phyloP scores from a whole-genome alignment of 177 flowering plant genomes.

The Vitis hybrid region DNA sequence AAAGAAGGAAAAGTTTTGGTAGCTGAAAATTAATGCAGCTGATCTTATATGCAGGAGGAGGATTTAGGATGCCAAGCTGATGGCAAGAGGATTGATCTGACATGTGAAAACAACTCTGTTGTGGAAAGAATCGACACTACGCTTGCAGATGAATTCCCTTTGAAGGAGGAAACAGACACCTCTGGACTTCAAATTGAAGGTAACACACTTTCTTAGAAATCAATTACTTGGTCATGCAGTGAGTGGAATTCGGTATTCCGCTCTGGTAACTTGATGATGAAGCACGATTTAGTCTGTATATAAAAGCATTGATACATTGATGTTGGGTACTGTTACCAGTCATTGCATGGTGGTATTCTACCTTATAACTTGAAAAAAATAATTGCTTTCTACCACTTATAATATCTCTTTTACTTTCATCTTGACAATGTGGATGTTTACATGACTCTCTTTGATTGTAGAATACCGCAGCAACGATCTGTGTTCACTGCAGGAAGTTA shows the following conservation, averaged over 20 bases:
- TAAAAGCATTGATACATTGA: too few species aligned
- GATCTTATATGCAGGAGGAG: constrained; percentile 28
- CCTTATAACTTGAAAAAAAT: too few species aligned
- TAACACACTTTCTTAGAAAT: constrained; percentile 13
- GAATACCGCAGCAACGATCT: constrained; percentile 12
- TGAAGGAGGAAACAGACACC: constrained; percentile 17
- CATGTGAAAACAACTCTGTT: constrained; percentile 7
- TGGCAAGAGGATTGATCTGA: constrained; percentile 13
- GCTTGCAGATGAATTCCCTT: constrained; percentile 15
- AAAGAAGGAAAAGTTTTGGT: neutral
- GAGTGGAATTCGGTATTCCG: neutral
- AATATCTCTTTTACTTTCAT: too few species aligned
- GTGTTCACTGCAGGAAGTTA: constrained; percentile 11
- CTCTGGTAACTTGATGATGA: neutral
- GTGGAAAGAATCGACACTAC: neutral
- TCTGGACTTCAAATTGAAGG: constrained; percentile 31
- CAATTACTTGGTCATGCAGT: neutral
- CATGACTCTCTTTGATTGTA: constrained; percentile 10
- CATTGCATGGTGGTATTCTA: too few species aligned
- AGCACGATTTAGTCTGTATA: too few species aligned
- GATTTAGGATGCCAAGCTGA: constrained; percentile 19
- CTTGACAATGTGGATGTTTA: neutral
- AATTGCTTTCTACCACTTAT: too few species aligned
- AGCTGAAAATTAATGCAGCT: neutral
- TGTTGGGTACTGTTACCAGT: neutral